Evolutionary conservation across 2,329 filamentous ascomycete genomes (phyloP), one percentile per base, ranked within the genome.

Genomic region (Bisporella sp.): DNA sequence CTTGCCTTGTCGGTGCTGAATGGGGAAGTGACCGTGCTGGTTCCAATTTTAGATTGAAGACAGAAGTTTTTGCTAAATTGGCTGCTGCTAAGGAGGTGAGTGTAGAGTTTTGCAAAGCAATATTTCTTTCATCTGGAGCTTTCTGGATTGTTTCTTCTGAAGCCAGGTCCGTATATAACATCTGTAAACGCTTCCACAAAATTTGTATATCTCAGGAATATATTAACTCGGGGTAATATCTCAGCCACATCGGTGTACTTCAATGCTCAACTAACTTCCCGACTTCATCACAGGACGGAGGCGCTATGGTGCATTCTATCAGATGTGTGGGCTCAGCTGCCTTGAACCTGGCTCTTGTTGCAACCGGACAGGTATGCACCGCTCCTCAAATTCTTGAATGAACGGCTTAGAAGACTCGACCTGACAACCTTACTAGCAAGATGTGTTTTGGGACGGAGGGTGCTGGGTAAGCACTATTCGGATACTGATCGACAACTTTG

Each of bases 391-490:
- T 21, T 21, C 21, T 21, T 21, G 21, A 21, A 21, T 21, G 3
- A 21, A 21, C 3, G 21, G 21, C 21, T 21, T 21, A 21, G 21
- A 21, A 21, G 21, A 21, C 21, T 21, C 21, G 21, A 21, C 21
- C 21, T 21, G 21, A 21, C 21, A 21, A 21, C 21, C 21, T 21
- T 21, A 21, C 21, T 21, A 82, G 65, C 59, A 89, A 30, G 87
- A 92, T 64, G 61, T 81, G 28, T 92, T 89, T 65, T 92, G 87
- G 87, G 87, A 92, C 69, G 86, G 84, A 37, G 87, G 88, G 0
- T 89, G 85, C 67, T 92, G 86, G 79, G 21, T 21, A 21, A 21
- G 21, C 21, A 21, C 21, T 21, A 21, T 21, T 21, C 21, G 21
- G 21, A 21, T 21, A 21, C 21, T 21, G 21, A 21, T 21, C 21